These are phyloP conservation scores for Tricladium varicosporioides DNA, from an alignment of 2,329 filamentous ascomycete species.

Conservation along the genomic window DNA sequence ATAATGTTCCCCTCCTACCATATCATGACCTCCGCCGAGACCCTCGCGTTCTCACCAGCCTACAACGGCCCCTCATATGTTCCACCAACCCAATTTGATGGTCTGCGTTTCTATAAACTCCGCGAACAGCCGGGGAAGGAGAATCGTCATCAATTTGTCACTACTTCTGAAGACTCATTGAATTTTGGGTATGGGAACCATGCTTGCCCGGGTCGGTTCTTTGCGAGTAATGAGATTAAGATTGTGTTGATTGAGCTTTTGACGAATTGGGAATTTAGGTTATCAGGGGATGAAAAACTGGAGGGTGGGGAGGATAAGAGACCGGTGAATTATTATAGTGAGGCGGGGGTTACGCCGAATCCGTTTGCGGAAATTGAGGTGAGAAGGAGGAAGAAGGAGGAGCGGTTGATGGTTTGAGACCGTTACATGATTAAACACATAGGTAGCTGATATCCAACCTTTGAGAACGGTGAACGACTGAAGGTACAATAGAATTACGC, in stretches of 20 bases:
- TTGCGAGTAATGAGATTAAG: conserved; percentile 41
- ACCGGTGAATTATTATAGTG: conserved; percentile 53
- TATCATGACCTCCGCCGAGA: not conserved
- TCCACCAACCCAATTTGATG: not conserved
- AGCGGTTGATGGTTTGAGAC: not conserved
- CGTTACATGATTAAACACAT: no score
- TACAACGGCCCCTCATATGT: not conserved
- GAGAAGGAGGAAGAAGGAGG: conserved; percentile 10
- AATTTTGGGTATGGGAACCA: conserved; percentile 28
- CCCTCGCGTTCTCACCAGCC: not conserved
- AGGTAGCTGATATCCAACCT: no score
- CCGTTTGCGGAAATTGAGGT: conserved; percentile 20
- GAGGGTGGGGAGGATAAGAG: conserved; percentile 58
- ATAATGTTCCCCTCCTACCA: not conserved
- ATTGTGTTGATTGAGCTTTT: conserved; percentile 45
- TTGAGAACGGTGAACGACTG: no score
- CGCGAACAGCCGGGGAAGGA: not conserved
- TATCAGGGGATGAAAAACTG: conserved; percentile 79
- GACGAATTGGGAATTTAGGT: conserved; percentile 34
- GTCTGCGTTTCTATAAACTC: conserved; percentile 1
- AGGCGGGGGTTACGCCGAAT: conserved; percentile 14
- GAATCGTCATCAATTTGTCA: conserved; percentile 14
- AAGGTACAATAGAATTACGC: no score
- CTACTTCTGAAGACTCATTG: conserved; percentile 29
- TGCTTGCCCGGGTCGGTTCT: conserved; percentile 24